These are phyloP conservation scores for Candolleomyces eurysporus DNA, from an alignment of 768 basidiomycete species.

Conservation along the genomic window DNA sequence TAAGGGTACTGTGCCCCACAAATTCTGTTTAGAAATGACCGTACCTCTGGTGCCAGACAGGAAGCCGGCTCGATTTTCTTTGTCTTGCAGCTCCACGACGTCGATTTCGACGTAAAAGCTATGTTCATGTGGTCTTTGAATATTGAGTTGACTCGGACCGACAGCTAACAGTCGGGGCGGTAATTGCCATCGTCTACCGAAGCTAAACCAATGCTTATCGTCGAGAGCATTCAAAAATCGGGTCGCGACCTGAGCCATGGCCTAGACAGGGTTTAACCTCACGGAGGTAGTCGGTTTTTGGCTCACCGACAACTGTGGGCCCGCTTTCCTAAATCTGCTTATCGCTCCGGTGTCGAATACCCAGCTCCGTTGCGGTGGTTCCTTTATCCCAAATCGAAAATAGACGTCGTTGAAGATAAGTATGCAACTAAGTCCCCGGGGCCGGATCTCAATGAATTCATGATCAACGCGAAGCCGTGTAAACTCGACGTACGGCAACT, in stretches of 20 bases:
- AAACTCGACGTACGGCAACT: too few species aligned
- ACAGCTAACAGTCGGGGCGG: too few species aligned
- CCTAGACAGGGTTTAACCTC: neutral
- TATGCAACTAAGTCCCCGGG: neutral
- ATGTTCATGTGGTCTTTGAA: neutral
- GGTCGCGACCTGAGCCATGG: neutral
- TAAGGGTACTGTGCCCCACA: neutral
- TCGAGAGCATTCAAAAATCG: neutral
- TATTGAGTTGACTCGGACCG: too few species aligned
- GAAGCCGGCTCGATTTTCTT: neutral
- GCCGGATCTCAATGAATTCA: too few species aligned
- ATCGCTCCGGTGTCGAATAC: neutral
- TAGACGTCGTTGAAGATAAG: neutral
- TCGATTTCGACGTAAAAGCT: neutral
- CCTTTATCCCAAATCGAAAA: neutral
- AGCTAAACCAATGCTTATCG: neutral
- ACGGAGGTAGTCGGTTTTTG: slow-evolving; percentile 1
- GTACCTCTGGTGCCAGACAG: neutral
- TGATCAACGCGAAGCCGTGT: too few species aligned
- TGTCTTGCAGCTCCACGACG: neutral
- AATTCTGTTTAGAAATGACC: neutral
- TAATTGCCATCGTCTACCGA: neutral
- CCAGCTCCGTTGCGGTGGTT: neutral
- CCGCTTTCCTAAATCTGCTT: neutral
- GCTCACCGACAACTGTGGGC: neutral